Evolutionary conservation across 257 asterid genomes (phyloP), one percentile per base, ranked within the genome.

Genomic region (Fraxinus cuspidata): DNA sequence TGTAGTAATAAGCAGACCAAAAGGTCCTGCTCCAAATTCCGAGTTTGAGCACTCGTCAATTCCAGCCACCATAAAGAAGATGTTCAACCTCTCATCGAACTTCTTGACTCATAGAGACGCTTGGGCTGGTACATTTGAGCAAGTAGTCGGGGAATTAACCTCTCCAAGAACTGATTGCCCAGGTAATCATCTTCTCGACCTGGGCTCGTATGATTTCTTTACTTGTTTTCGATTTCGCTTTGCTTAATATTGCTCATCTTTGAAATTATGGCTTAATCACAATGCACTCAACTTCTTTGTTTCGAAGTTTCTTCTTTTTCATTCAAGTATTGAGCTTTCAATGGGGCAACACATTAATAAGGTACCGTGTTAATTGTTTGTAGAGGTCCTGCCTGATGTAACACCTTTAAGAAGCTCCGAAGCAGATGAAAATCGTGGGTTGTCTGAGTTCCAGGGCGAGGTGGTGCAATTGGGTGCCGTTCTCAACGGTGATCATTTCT

Each of bases 61-160:
- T 73, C 94, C 97, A 23, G 97, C 97, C 6, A 91, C 96, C 23
- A 88, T 92, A 69, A 92, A 91, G 89, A 91, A 87, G 83, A 81
- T 92, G 28, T 92, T 91, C 80, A 92, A 91, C 70, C 91, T 92
- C 19, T 81, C 90, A 19, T 89, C 96, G 16, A 89, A 89, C 77
- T 92, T 89, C 83, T 74, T 91, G 58, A 92, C 96, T 10, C 96
- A 92, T 63, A 91, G 97, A 81, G 97, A 92, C 64, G 94, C 96
- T 79, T 92, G 97, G 97, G 96, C 93, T 2, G 95, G 93, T 81
- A 91, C 97, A 5, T 92, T 92, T 56, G 97, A 92, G 79, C 96
- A 89, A 32, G 93, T 92, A 4, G 87, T 88, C 0, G 85, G 86
- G 18, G 81, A 85, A 19, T 74, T 91, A 78, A 77, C 87, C 38